Evolutionary conservation across 257 asterid species (phyloP).

Genomic region (Ocimum tenuiflorum): DNA sequence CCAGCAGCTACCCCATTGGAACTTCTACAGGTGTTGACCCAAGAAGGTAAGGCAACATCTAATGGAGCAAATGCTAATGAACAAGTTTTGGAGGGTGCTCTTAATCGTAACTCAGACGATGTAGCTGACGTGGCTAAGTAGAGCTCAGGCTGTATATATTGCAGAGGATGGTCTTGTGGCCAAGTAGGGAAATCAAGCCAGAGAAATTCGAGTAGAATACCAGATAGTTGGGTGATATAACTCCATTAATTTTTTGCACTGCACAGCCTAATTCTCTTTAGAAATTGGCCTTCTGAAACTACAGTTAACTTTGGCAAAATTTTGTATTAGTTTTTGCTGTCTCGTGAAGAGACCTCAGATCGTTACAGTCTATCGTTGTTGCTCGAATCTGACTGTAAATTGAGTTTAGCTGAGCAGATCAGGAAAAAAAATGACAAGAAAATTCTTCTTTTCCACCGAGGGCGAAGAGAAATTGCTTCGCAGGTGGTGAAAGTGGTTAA

Average conservation of each 20-base stretch:
- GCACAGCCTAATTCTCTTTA: neutral
- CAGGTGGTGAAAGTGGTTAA: slow-evolving; percentile 9
- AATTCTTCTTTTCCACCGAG: slow-evolving; percentile 1
- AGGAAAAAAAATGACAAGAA: neutral
- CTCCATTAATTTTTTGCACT: slow-evolving; percentile 16
- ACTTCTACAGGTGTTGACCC: slow-evolving; percentile 44
- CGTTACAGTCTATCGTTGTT: slow-evolving; percentile 2
- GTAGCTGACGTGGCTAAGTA: slow-evolving; percentile 13
- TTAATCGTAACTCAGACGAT: slow-evolving; percentile 18
- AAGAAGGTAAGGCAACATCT: slow-evolving; percentile 19
- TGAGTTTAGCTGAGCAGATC: slow-evolving; percentile 9
- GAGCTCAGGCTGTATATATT: slow-evolving; percentile 20
- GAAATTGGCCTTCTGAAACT: slow-evolving; percentile 17
- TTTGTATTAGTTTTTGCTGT: slow-evolving; percentile 8
- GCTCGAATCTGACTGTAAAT: slow-evolving; percentile 9
- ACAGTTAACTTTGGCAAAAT: slow-evolving; percentile 1
- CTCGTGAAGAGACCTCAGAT: neutral
- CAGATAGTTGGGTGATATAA: neutral
- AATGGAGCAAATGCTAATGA: slow-evolving; percentile 17
- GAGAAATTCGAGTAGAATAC: neutral
- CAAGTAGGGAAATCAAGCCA: slow-evolving; percentile 7
- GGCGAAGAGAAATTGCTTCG: neutral
- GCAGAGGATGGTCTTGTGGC: slow-evolving; percentile 15
- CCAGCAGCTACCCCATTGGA: slow-evolving; percentile 79
- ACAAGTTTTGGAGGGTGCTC: slow-evolving; percentile 16